Evolutionary conservation across 352 stramenopile genomes (phyloP), one percentile per base, ranked within the genome.

Genomic region (Pythium utonaiense): DNA sequence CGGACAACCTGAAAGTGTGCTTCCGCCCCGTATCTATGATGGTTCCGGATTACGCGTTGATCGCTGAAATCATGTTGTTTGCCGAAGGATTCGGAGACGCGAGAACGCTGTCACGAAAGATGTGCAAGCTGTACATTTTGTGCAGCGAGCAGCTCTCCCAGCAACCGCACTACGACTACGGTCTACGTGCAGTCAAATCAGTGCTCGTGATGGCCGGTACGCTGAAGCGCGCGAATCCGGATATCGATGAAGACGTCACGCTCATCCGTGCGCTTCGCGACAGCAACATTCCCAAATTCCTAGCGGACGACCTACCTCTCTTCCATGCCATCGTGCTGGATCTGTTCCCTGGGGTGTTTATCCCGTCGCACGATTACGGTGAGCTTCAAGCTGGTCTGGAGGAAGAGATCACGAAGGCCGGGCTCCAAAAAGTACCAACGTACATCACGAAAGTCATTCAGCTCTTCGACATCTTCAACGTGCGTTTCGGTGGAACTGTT

Each of bases 41-140:
- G 86, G 89, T 97, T 16, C 89, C 89, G 4, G 89, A 97, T 60
- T 97, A 96, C 55, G 76, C 78, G 8, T 59, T 98, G 49, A 98
- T 98, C 62, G 88, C 91, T 40, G 93, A 98, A 68, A 96, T 97
- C 63, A 97, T 97, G 86, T 73, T 98, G 0, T 96, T 96, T 65
- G 79, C 87, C 16, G 91, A 98, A 69, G 93, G 93, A 21, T 98
- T 98, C 68, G 83, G 81, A 45, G 89, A 94, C 48, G 91, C 89
- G 19, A 73, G 87, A 31, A 78, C 83, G 22, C 74, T 98, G 9
- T 93, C 90, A 21, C 84, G 91, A 21, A 98, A 98, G 70, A 96
- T 97, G 60, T 94, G 92, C 91, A 92, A 60, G 62, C 96, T 57
- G 83, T 98, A 78, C 76, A 87, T 88, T 42, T 75, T 98, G n/a